Conservation (phyloP, 352 stramenopile species). For the Phytophthora parvispora region DNA sequence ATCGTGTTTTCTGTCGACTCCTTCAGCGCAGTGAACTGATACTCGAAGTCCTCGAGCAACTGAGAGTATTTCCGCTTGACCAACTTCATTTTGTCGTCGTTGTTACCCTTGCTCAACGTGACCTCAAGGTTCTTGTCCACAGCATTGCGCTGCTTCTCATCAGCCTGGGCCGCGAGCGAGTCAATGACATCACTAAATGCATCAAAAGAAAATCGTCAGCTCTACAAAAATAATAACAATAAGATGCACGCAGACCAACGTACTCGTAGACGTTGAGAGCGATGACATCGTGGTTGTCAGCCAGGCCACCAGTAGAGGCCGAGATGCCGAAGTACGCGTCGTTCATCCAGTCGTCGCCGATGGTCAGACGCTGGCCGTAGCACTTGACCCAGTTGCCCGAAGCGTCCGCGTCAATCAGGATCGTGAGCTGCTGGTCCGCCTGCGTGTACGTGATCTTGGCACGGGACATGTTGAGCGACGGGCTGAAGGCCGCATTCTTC, state of each 20-base stretch:
- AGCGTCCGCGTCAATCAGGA: constrained; percentile 81
- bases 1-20: constrained; percentile 89
- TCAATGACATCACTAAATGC: constrained; percentile 73
- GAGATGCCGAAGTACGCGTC: constrained; percentile 79
- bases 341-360: constrained; percentile 68
- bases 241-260: constrained; percentile 21
- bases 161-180: constrained; percentile 49
- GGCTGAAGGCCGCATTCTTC: constrained; percentile 80
- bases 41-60: constrained; percentile 88
- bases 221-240: neutral
- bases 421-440: constrained; percentile 64
- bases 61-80: constrained; percentile 86
- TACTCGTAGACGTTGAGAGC: constrained; percentile 84
- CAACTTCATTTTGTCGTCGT: constrained; percentile 68
- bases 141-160: constrained; percentile 74
- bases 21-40: constrained; percentile 86
- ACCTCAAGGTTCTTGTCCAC: constrained; percentile 62
- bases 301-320: constrained; percentile 83
- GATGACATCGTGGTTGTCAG: constrained; percentile 89
- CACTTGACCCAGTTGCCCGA: constrained; percentile 81
- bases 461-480: constrained; percentile 85
- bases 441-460: constrained; percentile 82
- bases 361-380: constrained; percentile 58
- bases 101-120: constrained; percentile 58
- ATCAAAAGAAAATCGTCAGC: constrained; percentile 17